A percentile compares a stretch with the other conserved stretches of the same genome.
Conservation (phyloP, 2,329 filamentous ascomycete genomes). For the Colletotrichum caudatum region DNA sequence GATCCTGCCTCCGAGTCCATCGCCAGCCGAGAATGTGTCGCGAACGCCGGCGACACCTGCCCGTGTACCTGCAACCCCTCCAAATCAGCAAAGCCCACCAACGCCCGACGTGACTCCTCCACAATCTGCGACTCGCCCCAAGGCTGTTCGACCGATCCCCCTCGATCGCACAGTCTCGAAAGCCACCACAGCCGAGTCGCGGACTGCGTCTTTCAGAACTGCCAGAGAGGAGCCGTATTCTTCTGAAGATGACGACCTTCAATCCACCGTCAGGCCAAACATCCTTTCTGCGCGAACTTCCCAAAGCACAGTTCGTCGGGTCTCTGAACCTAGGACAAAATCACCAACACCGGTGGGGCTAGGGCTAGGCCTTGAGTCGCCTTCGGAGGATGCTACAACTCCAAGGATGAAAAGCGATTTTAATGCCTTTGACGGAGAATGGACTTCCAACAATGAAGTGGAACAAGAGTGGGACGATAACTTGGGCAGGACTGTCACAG, state of each 20-base stretch:
- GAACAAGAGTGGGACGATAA: conserved; percentile 68
- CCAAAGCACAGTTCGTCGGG: conserved; percentile 58
- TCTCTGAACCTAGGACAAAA: conserved; percentile 48
- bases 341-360: conserved; percentile 27
- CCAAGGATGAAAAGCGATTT: conserved; percentile 63
- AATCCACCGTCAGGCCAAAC: conserved; percentile 55
- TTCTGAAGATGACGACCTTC: conserved; percentile 69
- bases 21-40: conserved; percentile 52
- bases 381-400: conserved; percentile 54
- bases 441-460: conserved; percentile 61
- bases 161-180: conserved; percentile 65
- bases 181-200: conserved; percentile 69
- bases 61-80: conserved; percentile 67
- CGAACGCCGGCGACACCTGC: conserved; percentile 54
- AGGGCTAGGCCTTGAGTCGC: conserved; percentile 38
- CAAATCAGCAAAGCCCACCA: conserved; percentile 75
- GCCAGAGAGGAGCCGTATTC: conserved; percentile 74
- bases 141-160: conserved; percentile 59
- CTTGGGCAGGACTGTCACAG: conserved; percentile 64
- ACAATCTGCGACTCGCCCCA: conserved; percentile 59
- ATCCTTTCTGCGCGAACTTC: conserved; percentile 58
- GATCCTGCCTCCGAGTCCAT: conserved; percentile 57
- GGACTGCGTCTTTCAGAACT: conserved; percentile 78
- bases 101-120: conserved; percentile 83
- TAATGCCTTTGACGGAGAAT: conserved; percentile 70